Evolutionary conservation across 2,329 filamentous ascomycete genomes (phyloP), one percentile per base, ranked within the genome.

Genomic region (Aureobasidium sp.): DNA sequence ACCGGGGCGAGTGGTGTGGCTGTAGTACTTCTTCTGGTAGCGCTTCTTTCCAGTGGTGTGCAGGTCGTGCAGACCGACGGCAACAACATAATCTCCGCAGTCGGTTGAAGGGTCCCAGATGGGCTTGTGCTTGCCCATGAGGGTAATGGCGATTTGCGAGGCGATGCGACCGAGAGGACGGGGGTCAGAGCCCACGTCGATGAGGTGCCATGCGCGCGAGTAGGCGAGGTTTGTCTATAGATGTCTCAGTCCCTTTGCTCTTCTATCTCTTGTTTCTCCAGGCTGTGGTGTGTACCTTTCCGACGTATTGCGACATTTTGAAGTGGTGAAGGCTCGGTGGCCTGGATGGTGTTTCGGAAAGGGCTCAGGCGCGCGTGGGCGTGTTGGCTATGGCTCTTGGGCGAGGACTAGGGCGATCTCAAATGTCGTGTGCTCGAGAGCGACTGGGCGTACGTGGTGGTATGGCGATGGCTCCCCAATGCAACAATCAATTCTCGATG

Each of bases 81-180:
- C 92, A 0, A 99, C 93, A 14, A 99, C 92, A 76, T 99, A 99
- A 84, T 99, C 94, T 69, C 94, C 94, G 82, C 94, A 97, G 81
- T 99, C 94, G 64, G 92, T 97, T 24, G 91, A 96, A 1, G 94
- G 94, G 77, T 97, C 90, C 79, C 86, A 99, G 75, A 94, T 96
- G 24, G 94, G 94, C 79, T 99, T 99, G 83, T 99, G 89, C 82
- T 99, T 99, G 78, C 94, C 94, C 92, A 97, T 97, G 58, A 97
- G 85, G 64, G 90, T 81, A 60, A 87, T 81, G 65, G 92, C 93
- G 75, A 97, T 96, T 66, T 88, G 86, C 59, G 88, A 91, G 64
- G 93, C 93, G 57, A 97, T 82, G 45, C 93, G 91, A 68, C 93
- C 93, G 44, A 97, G 87, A n/a, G 91, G 86, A 15, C 91, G 91